Conservation (phyloP, 2,329 filamentous ascomycete species). For the Neofusicoccum parvum region DNA sequence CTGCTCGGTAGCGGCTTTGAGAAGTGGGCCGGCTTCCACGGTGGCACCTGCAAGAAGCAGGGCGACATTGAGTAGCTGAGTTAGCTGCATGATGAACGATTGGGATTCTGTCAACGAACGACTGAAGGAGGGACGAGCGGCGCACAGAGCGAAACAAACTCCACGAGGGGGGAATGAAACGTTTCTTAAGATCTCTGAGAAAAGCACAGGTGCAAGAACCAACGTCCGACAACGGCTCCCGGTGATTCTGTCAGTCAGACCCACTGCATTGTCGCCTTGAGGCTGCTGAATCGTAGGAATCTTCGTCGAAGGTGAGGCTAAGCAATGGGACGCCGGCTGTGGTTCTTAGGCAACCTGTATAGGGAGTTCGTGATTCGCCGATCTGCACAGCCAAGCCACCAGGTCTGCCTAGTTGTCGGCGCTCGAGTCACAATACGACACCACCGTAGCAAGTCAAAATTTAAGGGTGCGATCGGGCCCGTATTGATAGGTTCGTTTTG, state of each 20-base stretch:
- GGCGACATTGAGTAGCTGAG: not conserved
- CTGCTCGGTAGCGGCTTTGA: not conserved
- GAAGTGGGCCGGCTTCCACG: not conserved
- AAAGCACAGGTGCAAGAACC: not conserved
- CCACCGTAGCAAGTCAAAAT: not conserved
- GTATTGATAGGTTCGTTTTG: not conserved
- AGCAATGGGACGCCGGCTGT: not conserved
- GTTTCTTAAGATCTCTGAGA: not conserved
- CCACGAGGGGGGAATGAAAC: not conserved
- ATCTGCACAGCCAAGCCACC: not conserved
- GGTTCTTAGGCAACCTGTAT: not conserved
- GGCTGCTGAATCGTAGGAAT: not conserved
- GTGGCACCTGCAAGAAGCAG: not conserved
- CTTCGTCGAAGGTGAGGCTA: not conserved
- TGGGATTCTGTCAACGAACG: not conserved
- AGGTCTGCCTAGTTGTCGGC: not conserved
- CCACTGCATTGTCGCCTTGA: not conserved
- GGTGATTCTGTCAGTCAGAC: not conserved
- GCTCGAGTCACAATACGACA: not conserved
- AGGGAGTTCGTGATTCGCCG: not conserved
- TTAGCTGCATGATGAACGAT: not conserved
- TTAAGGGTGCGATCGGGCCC: not conserved
- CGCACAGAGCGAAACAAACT: not conserved
- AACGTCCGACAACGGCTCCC: not conserved
- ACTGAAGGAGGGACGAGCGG: not conserved